These are phyloP conservation scores for Chloropicon primus DNA, from an alignment of 139 green algal genomes.

Conservation along the genomic window DNA sequence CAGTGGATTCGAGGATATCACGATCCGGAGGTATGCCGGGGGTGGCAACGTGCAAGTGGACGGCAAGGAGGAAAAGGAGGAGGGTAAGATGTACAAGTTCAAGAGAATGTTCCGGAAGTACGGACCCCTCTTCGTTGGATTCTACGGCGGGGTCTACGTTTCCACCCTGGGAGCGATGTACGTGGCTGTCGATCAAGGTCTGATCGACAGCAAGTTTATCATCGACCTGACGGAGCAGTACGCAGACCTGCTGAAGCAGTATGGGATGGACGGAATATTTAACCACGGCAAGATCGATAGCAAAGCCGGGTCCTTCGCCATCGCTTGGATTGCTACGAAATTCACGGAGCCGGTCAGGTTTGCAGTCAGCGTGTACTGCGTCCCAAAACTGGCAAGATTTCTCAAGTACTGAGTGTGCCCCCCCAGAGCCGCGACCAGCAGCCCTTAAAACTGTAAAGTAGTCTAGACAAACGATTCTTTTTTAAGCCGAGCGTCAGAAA, in stretches of 20 bases:
- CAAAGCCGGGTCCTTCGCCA: neutral
- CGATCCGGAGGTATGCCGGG: neutral
- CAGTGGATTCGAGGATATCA: neutral
- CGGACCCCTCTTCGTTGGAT: neutral
- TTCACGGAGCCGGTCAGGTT: neutral
- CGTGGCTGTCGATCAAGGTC: neutral
- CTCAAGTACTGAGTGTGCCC: too few species aligned
- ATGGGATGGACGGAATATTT: neutral
- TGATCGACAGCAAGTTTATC: neutral
- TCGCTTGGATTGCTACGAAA: neutral
- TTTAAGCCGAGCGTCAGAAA: constrained; percentile 41
- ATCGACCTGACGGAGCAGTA: neutral
- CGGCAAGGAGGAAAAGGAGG: neutral
- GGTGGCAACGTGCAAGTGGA: neutral
- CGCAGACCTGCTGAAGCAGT: neutral
- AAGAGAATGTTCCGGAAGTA: neutral
- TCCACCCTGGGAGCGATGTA: neutral
- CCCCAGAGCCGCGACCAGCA: too few species aligned
- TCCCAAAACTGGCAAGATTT: neutral
- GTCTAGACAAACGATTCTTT: too few species aligned
- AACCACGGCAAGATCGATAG: neutral
- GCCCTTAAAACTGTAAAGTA: too few species aligned
- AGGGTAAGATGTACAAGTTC: neutral
- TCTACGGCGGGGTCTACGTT: neutral
- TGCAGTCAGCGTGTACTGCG: neutral